Evolutionary conservation across 2,329 filamentous ascomycete genomes (phyloP).

Genomic region (Colletotrichum incanum): DNA sequence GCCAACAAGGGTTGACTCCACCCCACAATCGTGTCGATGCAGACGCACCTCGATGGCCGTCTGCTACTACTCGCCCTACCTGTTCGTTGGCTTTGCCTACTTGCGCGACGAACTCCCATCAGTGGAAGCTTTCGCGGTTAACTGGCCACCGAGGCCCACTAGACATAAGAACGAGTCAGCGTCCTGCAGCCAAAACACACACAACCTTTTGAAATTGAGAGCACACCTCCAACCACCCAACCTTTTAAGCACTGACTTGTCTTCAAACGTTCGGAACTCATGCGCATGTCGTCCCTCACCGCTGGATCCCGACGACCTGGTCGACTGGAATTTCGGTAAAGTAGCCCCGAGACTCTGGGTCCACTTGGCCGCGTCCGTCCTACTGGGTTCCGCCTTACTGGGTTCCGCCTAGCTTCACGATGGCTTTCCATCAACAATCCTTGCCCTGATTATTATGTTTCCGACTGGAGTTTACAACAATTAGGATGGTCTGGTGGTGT

Average conservation of each 20-base stretch:
- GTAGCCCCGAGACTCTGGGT: conserved; percentile 8
- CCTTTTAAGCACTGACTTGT: background rate
- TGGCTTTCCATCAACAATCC: background rate
- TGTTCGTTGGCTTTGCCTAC: background rate
- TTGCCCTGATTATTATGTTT: conserved; percentile 7
- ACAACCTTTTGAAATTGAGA: background rate
- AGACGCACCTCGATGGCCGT: background rate
- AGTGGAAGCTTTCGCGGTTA: background rate
- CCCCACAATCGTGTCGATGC: background rate
- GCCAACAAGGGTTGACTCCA: conserved; percentile 1
- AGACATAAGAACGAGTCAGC: conserved; percentile 16
- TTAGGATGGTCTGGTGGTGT: conserved; percentile 47
- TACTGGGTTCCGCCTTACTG: conserved; percentile 11
- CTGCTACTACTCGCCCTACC: background rate
- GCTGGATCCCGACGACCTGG: background rate
- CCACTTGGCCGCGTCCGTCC: conserved; percentile 7
- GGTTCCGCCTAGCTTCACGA: conserved; percentile 16
- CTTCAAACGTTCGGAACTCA: background rate
- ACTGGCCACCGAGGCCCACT: conserved; percentile 1
- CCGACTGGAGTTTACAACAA: accelerated
- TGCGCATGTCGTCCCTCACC: background rate
- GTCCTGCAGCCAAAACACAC: background rate
- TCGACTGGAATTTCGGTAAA: conserved; percentile 5
- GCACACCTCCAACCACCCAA: background rate
- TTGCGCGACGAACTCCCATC: background rate